Evolutionary conservation across 2,329 filamentous ascomycete genomes (phyloP), one percentile per base, ranked within the genome.

Genomic region (Talaromyces amestolkiae): DNA sequence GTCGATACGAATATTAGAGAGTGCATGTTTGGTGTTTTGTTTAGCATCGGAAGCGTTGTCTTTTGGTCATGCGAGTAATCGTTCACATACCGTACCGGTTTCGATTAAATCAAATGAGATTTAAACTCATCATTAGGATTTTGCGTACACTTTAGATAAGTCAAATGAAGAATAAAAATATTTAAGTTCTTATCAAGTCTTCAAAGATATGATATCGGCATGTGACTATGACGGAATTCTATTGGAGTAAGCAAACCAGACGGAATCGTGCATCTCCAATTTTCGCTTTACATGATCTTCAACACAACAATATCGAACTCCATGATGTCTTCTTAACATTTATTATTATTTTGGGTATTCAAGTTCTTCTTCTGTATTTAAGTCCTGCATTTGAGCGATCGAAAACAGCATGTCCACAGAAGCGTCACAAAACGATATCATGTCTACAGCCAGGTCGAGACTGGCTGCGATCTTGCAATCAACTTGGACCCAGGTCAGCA

Each of bases 381-480:
- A 15, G 11, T 15, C 33, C n/a, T 24, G 53, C 33, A 56, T 56
- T n/a, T 17, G 53, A 37, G 13, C 15, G 7, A 19, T n/a, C 33
- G 11, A 39, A n/a, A 41, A 63, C 33, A 58, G 33, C 31, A 65
- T 65, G 43, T 27, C 56, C 53, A 27, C 43, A 35, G 15, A 24
- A 33, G 24, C 39, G 11, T 31, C 59, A 35, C 37, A 63, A 37
- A 43, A 39, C 37, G 45, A 66, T 24, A 22, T 41, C 33, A 54
- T 58, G n/a, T 66, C 54, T 10, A 19, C 41, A 11, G 45, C n/a
- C n/a, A 41, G 31, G 47, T 66, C 60, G 33, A 63, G 33, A n/a
- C 60, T 43, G 19, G 17, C 41, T 24, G 61, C 49, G n/a, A 37
- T 58, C 49, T 27, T 63, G 33, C 65, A 63, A 49, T 68, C 49